Percentiles rank a stretch among this genome's conserved stretches.
These are phyloP conservation scores for Populus ilicifolia DNA, from an alignment of 345 rosid species.

Conservation along the genomic window DNA sequence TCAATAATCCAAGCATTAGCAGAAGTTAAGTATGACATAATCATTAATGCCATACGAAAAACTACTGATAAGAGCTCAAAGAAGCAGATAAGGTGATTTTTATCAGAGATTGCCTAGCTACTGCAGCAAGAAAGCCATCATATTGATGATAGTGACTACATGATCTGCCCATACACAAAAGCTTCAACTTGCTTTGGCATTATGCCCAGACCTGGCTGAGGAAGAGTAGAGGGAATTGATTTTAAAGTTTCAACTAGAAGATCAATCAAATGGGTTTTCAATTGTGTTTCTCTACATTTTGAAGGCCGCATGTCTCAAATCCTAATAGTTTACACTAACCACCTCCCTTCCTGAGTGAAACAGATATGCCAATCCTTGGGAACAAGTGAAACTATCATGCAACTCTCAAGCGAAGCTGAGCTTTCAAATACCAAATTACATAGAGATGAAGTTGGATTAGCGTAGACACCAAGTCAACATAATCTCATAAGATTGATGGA, in stretches of 20 bases:
- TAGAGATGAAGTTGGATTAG: background rate
- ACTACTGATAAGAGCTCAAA: background rate
- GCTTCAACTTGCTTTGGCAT: background rate
- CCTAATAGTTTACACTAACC: background rate
- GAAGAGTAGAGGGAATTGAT: background rate
- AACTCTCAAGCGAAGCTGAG: background rate
- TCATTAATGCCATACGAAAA: background rate
- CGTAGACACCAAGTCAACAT: background rate
- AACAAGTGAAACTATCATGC: background rate
- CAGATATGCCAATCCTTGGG: background rate
- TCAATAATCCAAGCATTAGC: background rate
- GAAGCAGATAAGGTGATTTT: background rate
- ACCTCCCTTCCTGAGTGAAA: background rate
- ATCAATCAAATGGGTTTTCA: background rate
- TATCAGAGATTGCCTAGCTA: background rate
- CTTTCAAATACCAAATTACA: background rate
- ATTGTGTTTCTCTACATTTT: background rate
- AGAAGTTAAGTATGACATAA: background rate
- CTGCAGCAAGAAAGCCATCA: background rate
- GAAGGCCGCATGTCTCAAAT: background rate
- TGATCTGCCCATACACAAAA: background rate
- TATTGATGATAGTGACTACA: background rate
- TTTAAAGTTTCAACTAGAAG: background rate
- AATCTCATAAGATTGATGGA: background rate
- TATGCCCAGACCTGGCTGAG: background rate